phyloP scores from a whole-genome alignment of 2,329 filamentous ascomycete species.

The Cladophialophora bantiana region DNA sequence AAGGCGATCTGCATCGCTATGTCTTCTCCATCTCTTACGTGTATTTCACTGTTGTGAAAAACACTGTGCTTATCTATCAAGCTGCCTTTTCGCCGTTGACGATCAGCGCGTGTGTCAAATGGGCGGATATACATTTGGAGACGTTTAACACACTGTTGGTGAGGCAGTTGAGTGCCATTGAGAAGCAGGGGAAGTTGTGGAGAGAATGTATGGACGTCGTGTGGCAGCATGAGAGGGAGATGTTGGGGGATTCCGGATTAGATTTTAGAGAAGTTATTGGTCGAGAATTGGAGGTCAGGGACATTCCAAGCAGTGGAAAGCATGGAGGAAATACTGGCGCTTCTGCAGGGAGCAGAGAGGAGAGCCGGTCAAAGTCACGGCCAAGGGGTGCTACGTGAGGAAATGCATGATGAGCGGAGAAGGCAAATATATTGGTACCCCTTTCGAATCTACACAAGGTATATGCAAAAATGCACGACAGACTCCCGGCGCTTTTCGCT shows the following conservation, averaged over 20 bases:
- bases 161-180: constrained; percentile 85
- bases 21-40: constrained; percentile 95
- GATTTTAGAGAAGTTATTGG: constrained; percentile 88
- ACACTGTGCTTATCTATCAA: constrained; percentile 90
- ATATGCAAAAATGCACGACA: constrained; percentile 27
- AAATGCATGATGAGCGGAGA: constrained; percentile 32
- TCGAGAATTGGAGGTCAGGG: constrained; percentile 50
- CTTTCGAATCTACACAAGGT: constrained; percentile 30
- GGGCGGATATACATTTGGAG: constrained; percentile 96
- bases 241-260: constrained; percentile 83
- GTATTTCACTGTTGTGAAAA: constrained; percentile 92
- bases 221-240: constrained; percentile 73
- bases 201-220: constrained; percentile 82
- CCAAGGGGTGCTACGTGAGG: constrained; percentile 20
- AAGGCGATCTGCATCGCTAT: constrained; percentile 89
- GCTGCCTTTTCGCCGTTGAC: constrained; percentile 81
- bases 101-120: constrained; percentile 95
- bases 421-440: constrained; percentile 26
- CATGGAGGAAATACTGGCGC: not conserved
- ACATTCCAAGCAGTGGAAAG: constrained; percentile 12
- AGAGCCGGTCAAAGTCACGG: constrained; percentile 31
- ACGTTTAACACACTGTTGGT: constrained; percentile 84
- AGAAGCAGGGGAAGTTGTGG: constrained; percentile 78
- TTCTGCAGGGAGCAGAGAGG: constrained; percentile 9
- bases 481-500: constrained; percentile 24